phyloP scores from a whole-genome alignment of 116 monocot species.

The Phalaenopsis hybrid region DNA sequence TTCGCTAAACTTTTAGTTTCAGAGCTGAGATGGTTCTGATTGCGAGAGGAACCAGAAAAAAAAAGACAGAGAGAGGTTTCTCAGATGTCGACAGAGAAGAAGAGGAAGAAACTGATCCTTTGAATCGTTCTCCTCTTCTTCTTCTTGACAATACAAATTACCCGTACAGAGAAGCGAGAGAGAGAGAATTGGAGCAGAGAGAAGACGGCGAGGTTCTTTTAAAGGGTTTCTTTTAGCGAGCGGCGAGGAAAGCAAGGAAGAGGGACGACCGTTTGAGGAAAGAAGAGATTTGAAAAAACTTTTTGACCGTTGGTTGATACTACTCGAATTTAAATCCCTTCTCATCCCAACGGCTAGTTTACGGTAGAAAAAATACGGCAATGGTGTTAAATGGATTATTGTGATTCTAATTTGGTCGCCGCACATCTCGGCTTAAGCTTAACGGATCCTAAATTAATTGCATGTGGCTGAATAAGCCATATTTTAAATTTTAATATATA shows the following conservation, averaged over 20 bases:
- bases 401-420: too few relatives aligned
- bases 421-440: too few relatives aligned
- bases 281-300: neutral
- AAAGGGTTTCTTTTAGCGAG: neutral
- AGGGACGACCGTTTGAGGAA: neutral
- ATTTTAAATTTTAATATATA: neutral
- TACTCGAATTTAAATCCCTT: neutral
- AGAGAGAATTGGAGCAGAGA: neutral
- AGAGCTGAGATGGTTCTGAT: conserved; percentile 5
- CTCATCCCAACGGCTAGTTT: neutral
- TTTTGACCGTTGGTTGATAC: neutral
- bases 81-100: neutral
- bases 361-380: neutral
- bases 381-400: too few relatives aligned
- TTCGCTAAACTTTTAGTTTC: neutral
- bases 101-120: too few relatives aligned
- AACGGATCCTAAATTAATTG: too few relatives aligned
- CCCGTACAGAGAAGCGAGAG: neutral
- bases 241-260: neutral
- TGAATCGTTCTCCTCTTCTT: too few relatives aligned
- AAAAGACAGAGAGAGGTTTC: neutral
- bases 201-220: neutral
- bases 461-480: neutral
- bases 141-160: too few relatives aligned
- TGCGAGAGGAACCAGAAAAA: neutral